Conservation (phyloP, 2,329 filamentous ascomycete species). For the Pyricularia sp. region DNA sequence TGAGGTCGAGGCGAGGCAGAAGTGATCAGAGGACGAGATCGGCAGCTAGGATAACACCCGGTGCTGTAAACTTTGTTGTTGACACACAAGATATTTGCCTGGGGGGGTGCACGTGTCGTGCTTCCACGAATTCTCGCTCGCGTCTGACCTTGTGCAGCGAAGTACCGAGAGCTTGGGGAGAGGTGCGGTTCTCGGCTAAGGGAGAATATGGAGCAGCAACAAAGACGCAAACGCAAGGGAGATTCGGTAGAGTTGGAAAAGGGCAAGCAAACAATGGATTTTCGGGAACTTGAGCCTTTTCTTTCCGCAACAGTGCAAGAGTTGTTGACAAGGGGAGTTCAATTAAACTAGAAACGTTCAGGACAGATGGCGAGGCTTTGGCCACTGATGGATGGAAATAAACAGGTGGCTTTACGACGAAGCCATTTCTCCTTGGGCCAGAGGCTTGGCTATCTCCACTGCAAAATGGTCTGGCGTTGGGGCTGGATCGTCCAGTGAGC, state of each 20-base stretch:
- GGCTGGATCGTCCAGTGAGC: neutral
- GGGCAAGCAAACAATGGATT: neutral
- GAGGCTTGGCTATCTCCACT: neutral
- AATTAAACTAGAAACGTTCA: neutral
- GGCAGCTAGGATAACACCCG: neutral
- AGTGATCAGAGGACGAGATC: neutral
- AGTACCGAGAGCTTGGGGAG: neutral
- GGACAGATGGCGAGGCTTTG: neutral
- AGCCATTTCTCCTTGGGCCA: neutral
- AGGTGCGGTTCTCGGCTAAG: neutral
- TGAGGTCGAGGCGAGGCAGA: neutral
- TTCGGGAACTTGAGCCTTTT: neutral
- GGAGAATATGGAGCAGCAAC: neutral
- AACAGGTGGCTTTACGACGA: conserved; percentile 4
- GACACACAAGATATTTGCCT: neutral
- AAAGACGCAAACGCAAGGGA: neutral
- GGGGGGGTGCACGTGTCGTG: neutral
- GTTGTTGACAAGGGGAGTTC: neutral
- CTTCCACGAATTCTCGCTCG: neutral
- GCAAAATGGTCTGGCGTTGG: neutral
- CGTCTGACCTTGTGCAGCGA: neutral
- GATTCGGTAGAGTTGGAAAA: neutral
- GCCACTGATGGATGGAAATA: conserved; percentile 1
- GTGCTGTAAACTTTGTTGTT: neutral
- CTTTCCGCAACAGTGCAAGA: neutral